A percentile compares a stretch with the other conserved stretches of the same genome.
Conservation (phyloP, 139 green algal species). For the Coelastrella sp. region DNA sequence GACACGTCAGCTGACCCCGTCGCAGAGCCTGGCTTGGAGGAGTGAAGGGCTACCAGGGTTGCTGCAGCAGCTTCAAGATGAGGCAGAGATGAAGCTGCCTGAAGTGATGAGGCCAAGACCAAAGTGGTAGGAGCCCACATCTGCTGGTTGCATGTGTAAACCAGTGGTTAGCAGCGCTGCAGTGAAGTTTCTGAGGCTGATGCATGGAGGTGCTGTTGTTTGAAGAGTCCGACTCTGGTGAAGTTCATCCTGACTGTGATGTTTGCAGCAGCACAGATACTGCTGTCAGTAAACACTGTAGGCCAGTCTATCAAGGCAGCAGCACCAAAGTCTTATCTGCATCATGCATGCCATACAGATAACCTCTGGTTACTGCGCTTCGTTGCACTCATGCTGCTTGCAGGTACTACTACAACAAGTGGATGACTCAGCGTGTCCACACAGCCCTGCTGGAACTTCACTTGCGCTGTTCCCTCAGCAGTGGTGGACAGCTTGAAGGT, state of each 20-base stretch:
- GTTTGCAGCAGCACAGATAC: no score
- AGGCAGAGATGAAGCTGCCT: conserved; percentile 17
- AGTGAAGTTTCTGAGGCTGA: no score
- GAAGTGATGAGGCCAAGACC: conserved; percentile 29
- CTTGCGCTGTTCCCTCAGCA: neutral
- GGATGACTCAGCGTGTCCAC: conserved; percentile 33
- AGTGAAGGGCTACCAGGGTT: neutral
- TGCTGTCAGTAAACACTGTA: no score
- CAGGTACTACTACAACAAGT: conserved; percentile 46
- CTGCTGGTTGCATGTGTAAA: neutral
- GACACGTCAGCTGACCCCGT: neutral
- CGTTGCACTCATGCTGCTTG: neutral
- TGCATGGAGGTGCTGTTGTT: no score
- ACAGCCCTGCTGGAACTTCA: conserved; percentile 19
- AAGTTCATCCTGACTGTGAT: no score
- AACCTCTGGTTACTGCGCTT: neutral
- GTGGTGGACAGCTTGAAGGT: neutral
- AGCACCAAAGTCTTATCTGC: neutral
- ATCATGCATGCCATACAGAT: no score
- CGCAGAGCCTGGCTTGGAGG: neutral
- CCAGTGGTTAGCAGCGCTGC: no score
- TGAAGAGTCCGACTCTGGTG: no score
- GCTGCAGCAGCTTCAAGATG: conserved; percentile 31
- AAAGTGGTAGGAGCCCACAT: conserved; percentile 1
- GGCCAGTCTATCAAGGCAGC: no score